phyloP scores from a whole-genome alignment of 805 yeast genomes.

The Spathaspora boniae region DNA sequence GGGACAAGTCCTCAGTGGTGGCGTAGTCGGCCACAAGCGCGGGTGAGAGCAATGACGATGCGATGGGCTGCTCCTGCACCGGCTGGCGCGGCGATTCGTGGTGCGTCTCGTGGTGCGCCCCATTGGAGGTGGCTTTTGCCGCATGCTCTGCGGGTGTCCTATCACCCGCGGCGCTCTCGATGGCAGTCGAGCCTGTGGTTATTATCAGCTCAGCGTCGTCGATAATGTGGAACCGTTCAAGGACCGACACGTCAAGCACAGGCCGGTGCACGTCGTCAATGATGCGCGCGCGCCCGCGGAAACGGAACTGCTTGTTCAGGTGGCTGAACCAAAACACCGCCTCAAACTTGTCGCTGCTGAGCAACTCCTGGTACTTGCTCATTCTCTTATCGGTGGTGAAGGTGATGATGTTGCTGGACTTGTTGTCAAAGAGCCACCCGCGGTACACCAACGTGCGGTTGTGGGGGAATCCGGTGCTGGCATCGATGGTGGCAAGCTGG shows the following conservation, averaged over 20 bases:
- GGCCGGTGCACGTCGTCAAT: slow-evolving; percentile 33
- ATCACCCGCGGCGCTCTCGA: background rate
- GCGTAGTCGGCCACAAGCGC: slow-evolving; percentile 3
- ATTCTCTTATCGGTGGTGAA: slow-evolving; percentile 73
- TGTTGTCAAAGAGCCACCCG: slow-evolving; percentile 72
- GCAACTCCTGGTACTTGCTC: slow-evolving; percentile 54
- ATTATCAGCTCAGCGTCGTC: slow-evolving; percentile 7
- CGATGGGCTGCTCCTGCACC: slow-evolving; percentile 7
- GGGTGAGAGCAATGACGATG: slow-evolving; percentile 9
- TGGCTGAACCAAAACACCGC: slow-evolving; percentile 71
- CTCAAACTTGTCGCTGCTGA: slow-evolving; percentile 57
- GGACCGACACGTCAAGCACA: slow-evolving; percentile 25
- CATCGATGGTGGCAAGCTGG: slow-evolving; percentile 65
- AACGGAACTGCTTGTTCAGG: slow-evolving; percentile 64
- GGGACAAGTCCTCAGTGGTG: slow-evolving; percentile 1
- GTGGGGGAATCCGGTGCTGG: slow-evolving; percentile 48
- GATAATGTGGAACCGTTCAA: slow-evolving; percentile 15
- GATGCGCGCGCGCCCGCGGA: slow-evolving; percentile 61
- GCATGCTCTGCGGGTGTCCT: slow-evolving; percentile 6
- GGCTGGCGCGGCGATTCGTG: background rate
- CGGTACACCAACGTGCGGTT: slow-evolving; percentile 70
- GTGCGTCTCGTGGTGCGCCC: too few relatives aligned
- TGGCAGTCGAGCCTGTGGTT: slow-evolving; percentile 14
- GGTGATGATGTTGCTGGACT: slow-evolving; percentile 60
- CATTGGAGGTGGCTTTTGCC: slow-evolving; percentile 1